These are phyloP conservation scores for Ophiosphaerella korrae DNA, from an alignment of 2,329 filamentous ascomycete species.

Conservation along the genomic window DNA sequence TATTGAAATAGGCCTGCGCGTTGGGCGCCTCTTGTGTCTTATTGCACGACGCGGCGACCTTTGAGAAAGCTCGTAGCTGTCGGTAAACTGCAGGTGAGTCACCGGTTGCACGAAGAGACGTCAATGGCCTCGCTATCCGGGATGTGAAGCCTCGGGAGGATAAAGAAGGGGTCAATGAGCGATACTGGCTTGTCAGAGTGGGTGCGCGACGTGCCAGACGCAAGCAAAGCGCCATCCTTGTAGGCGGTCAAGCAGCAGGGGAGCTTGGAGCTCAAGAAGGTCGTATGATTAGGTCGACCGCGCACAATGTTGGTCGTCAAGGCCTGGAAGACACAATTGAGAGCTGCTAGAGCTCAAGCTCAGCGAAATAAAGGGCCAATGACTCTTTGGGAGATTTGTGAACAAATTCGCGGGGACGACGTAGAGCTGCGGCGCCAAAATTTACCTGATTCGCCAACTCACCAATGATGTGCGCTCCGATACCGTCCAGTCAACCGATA, in stretches of 20 bases:
- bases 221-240: slow-evolving; percentile 48
- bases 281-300: slow-evolving; percentile 21
- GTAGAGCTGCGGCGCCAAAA: slow-evolving; percentile 38
- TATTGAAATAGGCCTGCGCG: slow-evolving; percentile 85
- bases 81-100: slow-evolving; percentile 40
- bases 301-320: slow-evolving; percentile 22
- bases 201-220: slow-evolving; percentile 50
- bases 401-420: slow-evolving; percentile 37
- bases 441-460: slow-evolving; percentile 33
- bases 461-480: slow-evolving; percentile 39
- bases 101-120: slow-evolving; percentile 33
- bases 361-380: slow-evolving; percentile 30
- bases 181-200: slow-evolving; percentile 40
- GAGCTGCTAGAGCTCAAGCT: slow-evolving; percentile 36
- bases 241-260: slow-evolving; percentile 37
- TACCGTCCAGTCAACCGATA: slow-evolving; percentile 34
- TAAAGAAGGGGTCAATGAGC: slow-evolving; percentile 34
- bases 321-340: slow-evolving; percentile 34
- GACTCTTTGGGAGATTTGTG: slow-evolving; percentile 36
- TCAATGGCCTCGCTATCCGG: slow-evolving; percentile 38
- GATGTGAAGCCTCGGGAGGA: slow-evolving; percentile 40
- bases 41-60: slow-evolving; percentile 41
- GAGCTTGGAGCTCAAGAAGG: slow-evolving; percentile 40
- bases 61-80: slow-evolving; percentile 47
- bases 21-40: slow-evolving; percentile 73